Base-by-base conservation (phyloP, 2,329 filamentous ascomycete species). In the Exophiala xenobiotica region DNA sequence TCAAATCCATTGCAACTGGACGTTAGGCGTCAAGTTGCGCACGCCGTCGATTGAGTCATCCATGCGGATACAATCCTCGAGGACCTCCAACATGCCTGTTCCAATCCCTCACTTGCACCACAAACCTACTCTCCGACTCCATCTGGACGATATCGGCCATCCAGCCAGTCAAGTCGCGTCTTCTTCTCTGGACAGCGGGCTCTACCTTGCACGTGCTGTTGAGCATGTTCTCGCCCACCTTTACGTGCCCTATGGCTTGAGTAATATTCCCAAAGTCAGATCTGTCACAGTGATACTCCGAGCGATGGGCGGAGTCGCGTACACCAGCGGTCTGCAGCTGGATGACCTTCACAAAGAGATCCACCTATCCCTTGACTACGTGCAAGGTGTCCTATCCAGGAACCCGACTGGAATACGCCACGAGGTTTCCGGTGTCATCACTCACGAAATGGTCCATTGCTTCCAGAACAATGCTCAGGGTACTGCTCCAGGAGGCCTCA, bases 401-500 rank as follows among this genome's bases (percentile, higher is more conserved):
- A 59, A 62, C 46, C 31, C 51, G 4, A 22, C 51, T 4, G 45
- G 49, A 12, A 37, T 62, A 22, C 46, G 49, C 9, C 54, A 58
- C 24, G 90, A 97, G 72, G 82, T 96, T 53, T 73, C 81, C 14
- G 93, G 93, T 33, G 90, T 97, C 0, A 69, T 97, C 16, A 86
- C 87, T 1, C 92, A 97, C 67, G 92, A 97, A 71, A 85, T 96
- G 56, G 92, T 97, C 11, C 93, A 97, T 73, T 96, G 90, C 71
- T 95, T 87, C 72, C 92, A 97, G 69, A 87, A 88, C 70, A 85
- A 89, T 61, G 86, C 77, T 1, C 73, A 69, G 7, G 75, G 73
- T 0, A 72, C 70, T 3, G 72, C 82, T 37, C 87, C 87, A 0
- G 85, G 85, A 0, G 93, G 93, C 0, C 70, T 97, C 40, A 85